Evolutionary conservation across 202 grass and related monocot species (phyloP).

Genomic region (Miscanthus sacchariflorus): DNA sequence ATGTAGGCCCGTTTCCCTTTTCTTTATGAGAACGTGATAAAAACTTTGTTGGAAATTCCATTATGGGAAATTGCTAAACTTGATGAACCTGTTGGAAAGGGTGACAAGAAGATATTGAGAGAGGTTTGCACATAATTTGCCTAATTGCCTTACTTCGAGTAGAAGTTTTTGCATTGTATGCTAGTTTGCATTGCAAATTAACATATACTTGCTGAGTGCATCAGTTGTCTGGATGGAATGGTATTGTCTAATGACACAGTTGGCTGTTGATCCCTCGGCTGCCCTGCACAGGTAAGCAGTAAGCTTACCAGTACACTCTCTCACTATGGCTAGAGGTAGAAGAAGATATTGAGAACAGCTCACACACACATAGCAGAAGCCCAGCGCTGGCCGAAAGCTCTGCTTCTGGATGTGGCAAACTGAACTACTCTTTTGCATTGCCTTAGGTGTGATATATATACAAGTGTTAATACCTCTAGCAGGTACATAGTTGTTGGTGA

Average conservation of each 20-base stretch:
- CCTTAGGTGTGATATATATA: too few species aligned
- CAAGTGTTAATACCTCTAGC: too few species aligned
- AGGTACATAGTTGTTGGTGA: too few species aligned
- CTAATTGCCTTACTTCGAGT: neutral
- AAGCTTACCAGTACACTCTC: too few species aligned
- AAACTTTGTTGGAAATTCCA: conserved; percentile 77
- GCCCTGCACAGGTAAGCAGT: too few species aligned
- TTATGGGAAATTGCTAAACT: conserved; percentile 88
- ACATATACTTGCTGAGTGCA: neutral
- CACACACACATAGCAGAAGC: too few species aligned
- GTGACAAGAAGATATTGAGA: conserved; percentile 96
- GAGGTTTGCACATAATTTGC: conserved; percentile 64
- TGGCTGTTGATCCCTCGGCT: neutral
- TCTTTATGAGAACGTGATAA: conserved; percentile 86
- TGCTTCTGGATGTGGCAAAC: too few species aligned
- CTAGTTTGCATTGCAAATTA: neutral
- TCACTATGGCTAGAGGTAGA: too few species aligned
- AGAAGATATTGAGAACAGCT: too few species aligned
- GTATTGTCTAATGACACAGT: neutral
- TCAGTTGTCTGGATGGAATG: neutral
- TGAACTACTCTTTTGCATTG: too few species aligned
- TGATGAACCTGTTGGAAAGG: conserved; percentile 77
- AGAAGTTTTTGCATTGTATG: neutral
- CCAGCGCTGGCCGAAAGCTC: too few species aligned
- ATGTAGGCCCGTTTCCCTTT: conserved; percentile 90